Base-by-base conservation (phyloP, 106 monocot genomes). In the Dendrobium catenatum region DNA sequence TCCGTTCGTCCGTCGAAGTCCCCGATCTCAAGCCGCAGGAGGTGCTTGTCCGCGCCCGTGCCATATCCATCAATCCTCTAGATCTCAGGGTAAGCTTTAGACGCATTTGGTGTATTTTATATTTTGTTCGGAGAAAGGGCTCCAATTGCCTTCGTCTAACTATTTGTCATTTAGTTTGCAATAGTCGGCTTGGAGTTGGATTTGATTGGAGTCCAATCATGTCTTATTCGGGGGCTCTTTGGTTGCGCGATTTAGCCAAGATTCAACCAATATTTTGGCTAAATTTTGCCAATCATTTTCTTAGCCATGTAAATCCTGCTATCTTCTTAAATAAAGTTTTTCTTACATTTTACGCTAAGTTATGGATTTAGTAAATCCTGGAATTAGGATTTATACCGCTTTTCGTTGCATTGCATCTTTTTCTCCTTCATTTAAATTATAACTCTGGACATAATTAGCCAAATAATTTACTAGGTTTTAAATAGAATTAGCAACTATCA, bases 11-110 rank as follows among this genome's bases (percentile, higher is more conserved):
- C 13, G 89, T 98, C 72, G 22, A 37, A 27, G 88, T 98, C 56
- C 95, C 98, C 76, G 98, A 98, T 91, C 93, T 98, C 81, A 89
- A 86, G 79, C 91, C 95, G 5, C 73, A 82, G 61, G 95, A 98
- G 29, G 95, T 98, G 31, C 98, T 98, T 76, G 98, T 98, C 64
- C 89, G 95, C 75, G 85, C 98, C 26, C 93, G 95, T 6, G 98
- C 98, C 47, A 93, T 92, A 47, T 95, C 98, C 68, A 77, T 98
- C 81, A 98, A 98, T 82, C 95, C 95, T 0, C 78, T 98, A 31
- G 95, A 98, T 82, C 75, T 90, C 33, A 83, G 98, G 79, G 98
- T 95, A 58, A 87, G 82, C 58, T 47, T 48, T 47, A 58, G 18
- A 26, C 37, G 6, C 49, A 26, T 54, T 42, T 55, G n/a, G 4